Evolutionary conservation across 371 early-diverging fungal species (phyloP), one percentile per base, ranked within the genome.

Genomic region (Dinochytrium kinnereticum): DNA sequence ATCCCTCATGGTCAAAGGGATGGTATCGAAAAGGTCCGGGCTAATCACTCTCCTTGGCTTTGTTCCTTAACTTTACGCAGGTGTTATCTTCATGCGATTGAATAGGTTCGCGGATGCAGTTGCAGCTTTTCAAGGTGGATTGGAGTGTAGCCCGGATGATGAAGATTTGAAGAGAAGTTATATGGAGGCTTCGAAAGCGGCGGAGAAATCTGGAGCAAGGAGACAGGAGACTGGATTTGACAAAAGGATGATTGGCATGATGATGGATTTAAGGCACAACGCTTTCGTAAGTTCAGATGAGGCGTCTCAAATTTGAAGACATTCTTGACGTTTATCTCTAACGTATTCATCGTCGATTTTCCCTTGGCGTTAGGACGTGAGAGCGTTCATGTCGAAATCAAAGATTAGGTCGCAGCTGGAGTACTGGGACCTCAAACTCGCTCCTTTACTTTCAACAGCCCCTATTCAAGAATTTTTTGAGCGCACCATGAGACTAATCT

Each of bases 221-320:
- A 30, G 61, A 17, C 36, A 61, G 36, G 70, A 50, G 13, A 34
- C 39, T 40, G 64, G 36, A 24, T 61, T 72, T 49, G 77, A 74
- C 61, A 77, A 77, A 70, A 69, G 70, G 51, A 73, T 73, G 64
- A 77, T 77, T 68, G 77, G 77, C 24, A 77, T 77, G 72, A 66
- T 77, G 77, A 77, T 77, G 77, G 73, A 77, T 61, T 39, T 77
- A 36, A 31, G 67, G 33, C 37, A 72, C 64, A 73, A 72, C 21
- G 64, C 71, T 1, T 75, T 38, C 13, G 73, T 73, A 37, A n/a
- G n/a, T n/a, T n/a, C n/a, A n/a, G n/a, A n/a, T n/a, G n/a, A n/a
- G n/a, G n/a, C n/a, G n/a, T n/a, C n/a, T n/a, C n/a, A n/a, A n/a
- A n/a, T n/a, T n/a, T n/a, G n/a, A n/a, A 73, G 59, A 17, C 19